Percentiles rank a stretch among this genome's conserved stretches.
Conservation (phyloP, 371 early-diverging fungal genomes). For the Syncephalastrum sp. region DNA sequence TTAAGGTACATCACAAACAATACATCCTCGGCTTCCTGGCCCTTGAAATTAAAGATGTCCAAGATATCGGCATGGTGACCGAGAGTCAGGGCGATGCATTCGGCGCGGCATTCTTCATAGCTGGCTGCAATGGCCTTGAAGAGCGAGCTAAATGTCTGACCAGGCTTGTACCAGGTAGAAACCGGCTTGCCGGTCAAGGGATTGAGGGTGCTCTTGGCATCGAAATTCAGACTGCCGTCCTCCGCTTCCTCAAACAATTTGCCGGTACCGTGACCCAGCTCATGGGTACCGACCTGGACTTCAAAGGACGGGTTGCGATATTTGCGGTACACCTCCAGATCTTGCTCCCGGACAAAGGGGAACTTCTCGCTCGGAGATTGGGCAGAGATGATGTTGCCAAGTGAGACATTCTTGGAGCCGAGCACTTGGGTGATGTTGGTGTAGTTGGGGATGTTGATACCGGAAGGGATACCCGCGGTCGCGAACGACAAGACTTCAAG, state of each 20-base stretch:
- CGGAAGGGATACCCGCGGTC: constrained; percentile 56
- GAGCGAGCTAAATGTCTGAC: constrained; percentile 57
- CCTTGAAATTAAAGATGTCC: constrained; percentile 54
- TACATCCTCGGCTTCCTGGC: constrained; percentile 50
- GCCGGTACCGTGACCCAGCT: constrained; percentile 63
- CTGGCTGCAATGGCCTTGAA: constrained; percentile 49
- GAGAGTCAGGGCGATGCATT: constrained; percentile 57
- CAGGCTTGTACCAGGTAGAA: constrained; percentile 59
- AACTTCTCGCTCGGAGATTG: constrained; percentile 49
- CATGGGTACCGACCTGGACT: constrained; percentile 54
- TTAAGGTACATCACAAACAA: constrained; percentile 53
- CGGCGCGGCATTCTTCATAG: constrained; percentile 69
- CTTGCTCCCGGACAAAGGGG: constrained; percentile 48
- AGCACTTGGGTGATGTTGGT: constrained; percentile 51
- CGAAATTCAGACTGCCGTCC: constrained; percentile 56
- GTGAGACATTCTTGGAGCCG: constrained; percentile 67
- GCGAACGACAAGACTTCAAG: constrained; percentile 62
- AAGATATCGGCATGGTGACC: constrained; percentile 42
- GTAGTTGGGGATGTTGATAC: constrained; percentile 69
- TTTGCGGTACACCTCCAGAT: constrained; percentile 43
- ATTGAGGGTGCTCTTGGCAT: constrained; percentile 30
- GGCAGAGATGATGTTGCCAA: constrained; percentile 61
- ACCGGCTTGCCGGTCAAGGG: constrained; percentile 52
- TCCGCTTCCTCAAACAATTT: constrained; percentile 54
- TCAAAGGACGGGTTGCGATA: constrained; percentile 56